These are phyloP conservation scores for Chiua sp. DNA, from an alignment of 1,284 basidiomycete genomes.

Conservation along the genomic window DNA sequence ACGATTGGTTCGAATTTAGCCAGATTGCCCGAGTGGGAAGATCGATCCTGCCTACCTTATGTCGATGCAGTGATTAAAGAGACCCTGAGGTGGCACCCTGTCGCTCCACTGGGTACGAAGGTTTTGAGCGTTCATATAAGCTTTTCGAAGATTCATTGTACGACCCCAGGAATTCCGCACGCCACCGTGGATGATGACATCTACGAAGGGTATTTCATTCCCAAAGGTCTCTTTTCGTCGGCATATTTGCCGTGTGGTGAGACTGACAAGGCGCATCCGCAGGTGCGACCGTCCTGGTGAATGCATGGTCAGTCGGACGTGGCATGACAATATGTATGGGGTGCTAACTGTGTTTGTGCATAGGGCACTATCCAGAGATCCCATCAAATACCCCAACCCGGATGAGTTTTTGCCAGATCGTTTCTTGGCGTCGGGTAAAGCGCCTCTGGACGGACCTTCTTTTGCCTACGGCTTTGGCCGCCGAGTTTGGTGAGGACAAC, in stretches of 20 bases:
- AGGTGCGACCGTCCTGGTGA: slow-evolving; percentile 19
- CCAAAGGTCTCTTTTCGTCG: slow-evolving; percentile 4
- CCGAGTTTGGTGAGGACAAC: slow-evolving; percentile 41
- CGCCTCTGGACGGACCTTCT: slow-evolving; percentile 27
- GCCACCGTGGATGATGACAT: slow-evolving; percentile 42
- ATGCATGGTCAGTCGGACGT: slow-evolving; percentile 15
- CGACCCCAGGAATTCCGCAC: slow-evolving; percentile 9
- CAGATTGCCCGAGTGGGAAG: slow-evolving; percentile 18
- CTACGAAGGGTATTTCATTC: slow-evolving; percentile 14
- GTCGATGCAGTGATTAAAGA: slow-evolving; percentile 13
- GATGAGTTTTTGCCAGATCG: slow-evolving; percentile 46
- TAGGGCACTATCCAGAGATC: slow-evolving; percentile 50
- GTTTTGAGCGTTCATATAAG: too few species aligned
- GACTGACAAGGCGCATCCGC: neutral
- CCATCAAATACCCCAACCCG: slow-evolving; percentile 44
- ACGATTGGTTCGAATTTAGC: slow-evolving; percentile 17
- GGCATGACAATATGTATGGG: neutral
- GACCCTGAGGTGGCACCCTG: slow-evolving; percentile 8
- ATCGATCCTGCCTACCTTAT: slow-evolving; percentile 13
- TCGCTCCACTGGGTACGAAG: slow-evolving; percentile 9
- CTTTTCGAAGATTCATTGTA: neutral
- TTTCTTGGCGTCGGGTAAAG: slow-evolving; percentile 27
- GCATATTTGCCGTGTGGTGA: neutral
- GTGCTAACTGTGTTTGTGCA: neutral
- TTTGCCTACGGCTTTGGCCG: slow-evolving; percentile 50